Percentiles rank a stretch among this genome's conserved stretches.
phyloP scores from a whole-genome alignment of 768 basidiomycete genomes.

The Clitopilus hobsonii region DNA sequence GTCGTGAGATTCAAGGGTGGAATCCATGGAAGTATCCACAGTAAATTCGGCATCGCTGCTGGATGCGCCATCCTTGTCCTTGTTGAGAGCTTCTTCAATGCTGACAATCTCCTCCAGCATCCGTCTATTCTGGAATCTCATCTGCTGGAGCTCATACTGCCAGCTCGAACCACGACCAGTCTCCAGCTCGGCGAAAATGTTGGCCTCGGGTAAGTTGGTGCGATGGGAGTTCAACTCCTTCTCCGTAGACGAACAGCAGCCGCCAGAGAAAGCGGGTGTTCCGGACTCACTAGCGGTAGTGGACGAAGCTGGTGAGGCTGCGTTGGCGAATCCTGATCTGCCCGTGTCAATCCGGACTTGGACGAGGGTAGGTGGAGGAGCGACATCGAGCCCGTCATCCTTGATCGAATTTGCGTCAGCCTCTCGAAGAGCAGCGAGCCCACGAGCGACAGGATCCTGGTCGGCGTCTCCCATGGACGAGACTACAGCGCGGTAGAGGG shows the following conservation, averaged over 20 bases:
- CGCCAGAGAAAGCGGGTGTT: not conserved
- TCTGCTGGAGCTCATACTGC: constrained; percentile 90
- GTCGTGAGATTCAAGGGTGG: too few species aligned
- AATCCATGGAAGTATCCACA: not conserved
- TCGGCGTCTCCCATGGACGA: not conserved
- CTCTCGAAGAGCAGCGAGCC: not conserved
- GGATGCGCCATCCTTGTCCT: not conserved
- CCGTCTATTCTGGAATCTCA: constrained; percentile 66
- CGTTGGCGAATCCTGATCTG: not conserved
- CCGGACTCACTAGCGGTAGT: not conserved
- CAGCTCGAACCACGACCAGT: constrained; percentile 69
- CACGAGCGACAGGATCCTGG: not conserved
- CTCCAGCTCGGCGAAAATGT: constrained; percentile 75
- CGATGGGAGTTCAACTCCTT: not conserved
- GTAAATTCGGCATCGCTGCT: not conserved
- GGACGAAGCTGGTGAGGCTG: not conserved
- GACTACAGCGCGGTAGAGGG: not conserved
- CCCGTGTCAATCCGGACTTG: not conserved
- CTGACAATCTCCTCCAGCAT: constrained; percentile 45
- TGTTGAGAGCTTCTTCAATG: not conserved
- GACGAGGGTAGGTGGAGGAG: not conserved
- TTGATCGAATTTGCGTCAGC: not conserved
- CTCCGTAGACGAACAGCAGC: not conserved
- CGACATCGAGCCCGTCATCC: not conserved
- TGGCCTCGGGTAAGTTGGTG: constrained; percentile 10